Base-by-base conservation (phyloP, 805 yeast genomes). In the Candida namnaoensis region DNA sequence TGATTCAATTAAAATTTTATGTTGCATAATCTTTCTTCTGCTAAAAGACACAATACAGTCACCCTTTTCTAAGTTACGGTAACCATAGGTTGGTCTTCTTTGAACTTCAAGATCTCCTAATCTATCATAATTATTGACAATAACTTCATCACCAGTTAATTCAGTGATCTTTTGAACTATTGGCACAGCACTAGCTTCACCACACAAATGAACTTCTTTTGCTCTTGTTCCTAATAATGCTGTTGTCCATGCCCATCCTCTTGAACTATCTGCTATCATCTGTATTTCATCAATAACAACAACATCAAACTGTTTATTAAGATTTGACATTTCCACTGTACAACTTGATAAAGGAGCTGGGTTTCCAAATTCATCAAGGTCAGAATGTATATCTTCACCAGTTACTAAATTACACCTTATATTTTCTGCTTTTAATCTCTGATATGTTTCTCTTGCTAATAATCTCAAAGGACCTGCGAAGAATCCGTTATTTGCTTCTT, bases 231-330 rank as follows among this genome's bases (percentile, higher is more conserved):
- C 98, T 32, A 93, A 64, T 1, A 93, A 65, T 0, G 95, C 97
- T 50, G 79, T 78, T 0, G 97, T 83, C 98, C 99, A 93, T 0
- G 96, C 95, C 65, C 85, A 79, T 0, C 99, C 99, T 47, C n/a
- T n/a, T n/a, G n/a, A n/a, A n/a, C 99, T 64, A 14, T 64, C 65
- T 7, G 66, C 78, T 50, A 93, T 78, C 98, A 93, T 88, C 60
- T 93, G 99, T 48, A 93, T 91, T 58, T 93, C 99, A 65, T 93
- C 99, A 26, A 93, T 74, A 19, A 93, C 90, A 41, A 93, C 90
- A 23, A 88, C 82, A 49, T 93, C 99, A 70, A 82, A 78, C 33
- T 73, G 71, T 34, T 70, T 74, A 37, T 66, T 66, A 35, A 78
- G 49, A n/a, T 90, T 84, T 15, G 88, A 69, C 98, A 93, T 91